Percentiles rank a stretch among this genome's conserved stretches.
Conservation (phyloP, 1,284 basidiomycete genomes). For the Fereydounia khargensis region DNA sequence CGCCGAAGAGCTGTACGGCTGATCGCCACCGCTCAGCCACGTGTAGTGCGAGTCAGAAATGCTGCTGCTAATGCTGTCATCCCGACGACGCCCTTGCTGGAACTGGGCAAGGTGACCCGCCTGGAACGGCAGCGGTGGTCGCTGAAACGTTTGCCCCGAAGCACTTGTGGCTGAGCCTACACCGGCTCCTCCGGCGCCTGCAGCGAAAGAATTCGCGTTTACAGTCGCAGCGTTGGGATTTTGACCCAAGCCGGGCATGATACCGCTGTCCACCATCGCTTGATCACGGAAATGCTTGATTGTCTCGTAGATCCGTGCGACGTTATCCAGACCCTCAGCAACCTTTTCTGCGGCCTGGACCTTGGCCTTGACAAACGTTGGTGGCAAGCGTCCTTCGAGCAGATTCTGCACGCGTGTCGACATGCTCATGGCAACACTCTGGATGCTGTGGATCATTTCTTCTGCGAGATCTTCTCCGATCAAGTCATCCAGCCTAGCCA, state of each 20-base stretch:
- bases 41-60: conserved; percentile 8
- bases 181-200: background rate
- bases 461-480: conserved; percentile 18
- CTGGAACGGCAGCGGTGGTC: conserved; percentile 2
- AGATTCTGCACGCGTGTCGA: conserved; percentile 3
- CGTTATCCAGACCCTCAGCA: conserved; percentile 6
- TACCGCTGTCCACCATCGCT: conserved; percentile 13
- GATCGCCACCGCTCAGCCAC: conserved; percentile 8
- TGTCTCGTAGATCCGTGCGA: conserved; percentile 14
- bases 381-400: conserved; percentile 4
- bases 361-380: conserved; percentile 4
- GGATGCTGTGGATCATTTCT: conserved; percentile 2
- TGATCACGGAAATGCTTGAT: conserved; percentile 10
- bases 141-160: too few relatives aligned
- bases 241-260: too few relatives aligned
- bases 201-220: background rate
- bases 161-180: conserved; percentile 1
- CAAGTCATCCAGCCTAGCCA: conserved; percentile 12
- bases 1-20: conserved; percentile 3
- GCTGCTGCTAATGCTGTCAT: conserved; percentile 11
- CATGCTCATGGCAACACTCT: conserved; percentile 5
- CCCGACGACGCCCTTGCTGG: conserved; percentile 9
- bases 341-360: conserved; percentile 11
- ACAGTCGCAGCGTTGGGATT: background rate
- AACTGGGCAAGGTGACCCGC: conserved; percentile 5